phyloP scores from a whole-genome alignment of 78 protist genomes.

The Protostelium mycophagum region DNA sequence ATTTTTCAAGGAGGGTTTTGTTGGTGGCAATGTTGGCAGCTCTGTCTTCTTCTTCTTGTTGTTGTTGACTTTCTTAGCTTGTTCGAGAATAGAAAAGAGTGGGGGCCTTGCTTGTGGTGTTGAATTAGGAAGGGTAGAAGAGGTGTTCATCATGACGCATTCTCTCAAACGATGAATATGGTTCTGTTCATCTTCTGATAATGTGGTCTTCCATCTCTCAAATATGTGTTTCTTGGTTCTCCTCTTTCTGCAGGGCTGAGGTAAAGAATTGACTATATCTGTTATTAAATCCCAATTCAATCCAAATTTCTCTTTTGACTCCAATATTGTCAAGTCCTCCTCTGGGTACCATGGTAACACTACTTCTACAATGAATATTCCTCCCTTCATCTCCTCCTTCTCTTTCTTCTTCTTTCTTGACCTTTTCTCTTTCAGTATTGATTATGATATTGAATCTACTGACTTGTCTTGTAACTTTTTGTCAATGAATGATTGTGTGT shows the following conservation, averaged over 20 bases:
- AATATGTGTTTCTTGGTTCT: background rate
- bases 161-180: background rate
- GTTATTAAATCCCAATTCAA: constrained; percentile 51
- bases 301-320: constrained; percentile 20
- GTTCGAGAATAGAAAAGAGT: background rate
- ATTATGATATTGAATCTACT: constrained; percentile 1
- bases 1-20: background rate
- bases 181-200: background rate
- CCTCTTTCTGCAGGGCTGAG: background rate
- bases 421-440: background rate
- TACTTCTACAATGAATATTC: background rate
- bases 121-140: background rate
- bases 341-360: constrained; percentile 37
- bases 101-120: background rate
- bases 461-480: background rate
- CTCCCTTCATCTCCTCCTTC: background rate
- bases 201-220: background rate
- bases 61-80: background rate
- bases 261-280: background rate
- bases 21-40: background rate
- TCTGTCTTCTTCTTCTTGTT: background rate
- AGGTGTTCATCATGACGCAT: background rate
- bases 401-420: constrained; percentile 16
- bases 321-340: constrained; percentile 35
- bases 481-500: constrained; percentile 12